Conservation (phyloP, 805 yeast species). For the Ogataea ramenticola region DNA sequence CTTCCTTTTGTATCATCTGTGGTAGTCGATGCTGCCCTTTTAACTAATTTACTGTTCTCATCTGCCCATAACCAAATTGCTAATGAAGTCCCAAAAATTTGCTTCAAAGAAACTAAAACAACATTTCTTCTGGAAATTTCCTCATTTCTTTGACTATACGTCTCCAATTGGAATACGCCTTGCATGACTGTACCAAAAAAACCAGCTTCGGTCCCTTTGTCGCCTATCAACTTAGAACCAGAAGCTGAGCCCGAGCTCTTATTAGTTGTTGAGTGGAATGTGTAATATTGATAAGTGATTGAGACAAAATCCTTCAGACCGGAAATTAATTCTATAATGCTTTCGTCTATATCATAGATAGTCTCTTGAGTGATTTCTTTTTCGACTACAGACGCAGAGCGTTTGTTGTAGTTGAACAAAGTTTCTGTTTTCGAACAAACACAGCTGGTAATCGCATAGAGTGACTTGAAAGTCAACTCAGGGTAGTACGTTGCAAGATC, state of each 20-base stretch:
- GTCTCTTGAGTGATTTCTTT: conserved; percentile 11
- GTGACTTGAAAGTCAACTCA: conserved; percentile 17
- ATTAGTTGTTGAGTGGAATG: conserved; percentile 9
- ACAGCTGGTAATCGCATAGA: conserved; percentile 16
- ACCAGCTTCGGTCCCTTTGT: conserved; percentile 32
- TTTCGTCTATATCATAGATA: conserved; percentile 32
- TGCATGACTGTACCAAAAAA: conserved; percentile 64
- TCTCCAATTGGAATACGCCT: conserved; percentile 71
- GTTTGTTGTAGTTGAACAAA: conserved; percentile 13
- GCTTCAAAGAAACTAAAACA: conserved; percentile 57
- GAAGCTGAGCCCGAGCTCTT: conserved; percentile 2
- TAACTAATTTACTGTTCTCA: conserved; percentile 18
- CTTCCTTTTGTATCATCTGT: background rate
- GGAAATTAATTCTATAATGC: conserved; percentile 37
- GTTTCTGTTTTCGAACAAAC: conserved; percentile 21
- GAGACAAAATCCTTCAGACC: conserved; percentile 65
- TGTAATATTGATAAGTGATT: conserved; percentile 48
- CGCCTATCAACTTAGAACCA: conserved; percentile 2
- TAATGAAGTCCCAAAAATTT: conserved; percentile 46
- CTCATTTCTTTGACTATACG: conserved; percentile 44
- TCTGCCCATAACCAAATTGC: conserved; percentile 72
- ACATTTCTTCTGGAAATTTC: conserved; percentile 48
- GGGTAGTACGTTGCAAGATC: conserved; percentile 17
- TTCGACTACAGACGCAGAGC: conserved; percentile 1
- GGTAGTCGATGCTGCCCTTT: background rate